phyloP scores from a whole-genome alignment of 768 basidiomycete species.

The Suillus plorans region DNA sequence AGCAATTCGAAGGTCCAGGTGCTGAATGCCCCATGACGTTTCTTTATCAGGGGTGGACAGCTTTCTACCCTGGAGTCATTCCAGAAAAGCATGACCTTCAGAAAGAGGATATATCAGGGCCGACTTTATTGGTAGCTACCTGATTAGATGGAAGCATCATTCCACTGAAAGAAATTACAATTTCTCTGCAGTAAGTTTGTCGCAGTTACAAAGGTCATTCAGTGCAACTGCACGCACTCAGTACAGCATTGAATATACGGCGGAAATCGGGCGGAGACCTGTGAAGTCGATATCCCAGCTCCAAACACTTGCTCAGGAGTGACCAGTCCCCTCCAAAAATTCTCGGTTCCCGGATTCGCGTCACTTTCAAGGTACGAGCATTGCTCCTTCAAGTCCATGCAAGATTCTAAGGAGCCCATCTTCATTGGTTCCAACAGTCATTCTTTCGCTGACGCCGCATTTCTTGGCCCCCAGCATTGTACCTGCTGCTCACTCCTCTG shows the following conservation, averaged over 20 bases:
- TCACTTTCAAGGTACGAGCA: background rate
- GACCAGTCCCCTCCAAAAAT: background rate
- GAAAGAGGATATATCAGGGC: background rate
- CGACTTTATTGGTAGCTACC: background rate
- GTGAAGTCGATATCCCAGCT: background rate
- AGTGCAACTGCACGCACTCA: background rate
- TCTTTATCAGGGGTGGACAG: conserved; percentile 41
- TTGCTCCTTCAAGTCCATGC: no score
- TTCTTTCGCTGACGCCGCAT: no score
- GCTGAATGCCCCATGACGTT: conserved; percentile 48
- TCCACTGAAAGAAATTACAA: background rate
- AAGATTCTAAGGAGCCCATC: no score
- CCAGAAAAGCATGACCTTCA: background rate
- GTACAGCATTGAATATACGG: background rate
- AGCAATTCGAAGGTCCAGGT: conserved; percentile 41
- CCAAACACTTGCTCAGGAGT: background rate
- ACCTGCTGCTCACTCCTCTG: no score
- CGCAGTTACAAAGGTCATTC: background rate
- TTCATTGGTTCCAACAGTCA: no score
- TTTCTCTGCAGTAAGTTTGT: background rate
- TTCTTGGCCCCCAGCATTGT: background rate
- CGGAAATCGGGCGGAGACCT: background rate
- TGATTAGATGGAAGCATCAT: background rate
- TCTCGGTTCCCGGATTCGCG: background rate
- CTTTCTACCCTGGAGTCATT: conserved; percentile 8